Evolutionary conservation across 1,284 basidiomycete genomes (phyloP), one percentile per base, ranked within the genome.

Genomic region (Leccinum solheimii): DNA sequence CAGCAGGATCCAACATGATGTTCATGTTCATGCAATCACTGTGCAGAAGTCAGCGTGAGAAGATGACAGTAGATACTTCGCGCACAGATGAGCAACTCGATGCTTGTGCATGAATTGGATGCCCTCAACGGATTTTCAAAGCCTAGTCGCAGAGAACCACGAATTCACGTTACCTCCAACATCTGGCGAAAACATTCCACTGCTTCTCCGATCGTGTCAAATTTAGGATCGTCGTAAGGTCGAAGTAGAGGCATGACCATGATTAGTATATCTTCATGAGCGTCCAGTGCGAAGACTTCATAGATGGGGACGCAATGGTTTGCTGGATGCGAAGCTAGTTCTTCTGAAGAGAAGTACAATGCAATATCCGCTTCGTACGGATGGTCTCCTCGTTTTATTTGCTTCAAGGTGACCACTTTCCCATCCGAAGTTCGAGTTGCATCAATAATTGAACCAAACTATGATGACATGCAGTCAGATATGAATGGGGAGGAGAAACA

Each of bases 201-300:
- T 0, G 57, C 70, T 62, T 79, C 77, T 5, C 75, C 76, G 2
- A 77, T 32, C 5, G 76, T 74, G 38, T 70, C 69, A 32, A 78
- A 76, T 3, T 16, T 36, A 16, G 73, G 73, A 3, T 65, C 9
- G 8, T 58, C 10, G 49, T 68, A 77, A 2, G n/a, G 30, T 2
- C 69, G 65, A 14, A 78, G 62, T 1, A 75, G 61, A 4, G 76
- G 76, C 73, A 79, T 75, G 1, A 76, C 73, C 0, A 77, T 27
- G 5, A 76, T 68, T 0, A 43, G 23, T 26, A 0, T 27, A 27
- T 70, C 65, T 0, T 58, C 30, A 11, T 21, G 21, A 21, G 57
- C 58, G 0, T 64, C 52, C 10, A 69, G 55, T 0, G 58, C 19
- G 1, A 79, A 57, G 2, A 68, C 60, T 0, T 77, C 79, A 14